A percentile compares a stretch with the other conserved stretches of the same genome.
phyloP scores from a whole-genome alignment of 176 grass and related monocot species.

The Lolium multiflorum region DNA sequence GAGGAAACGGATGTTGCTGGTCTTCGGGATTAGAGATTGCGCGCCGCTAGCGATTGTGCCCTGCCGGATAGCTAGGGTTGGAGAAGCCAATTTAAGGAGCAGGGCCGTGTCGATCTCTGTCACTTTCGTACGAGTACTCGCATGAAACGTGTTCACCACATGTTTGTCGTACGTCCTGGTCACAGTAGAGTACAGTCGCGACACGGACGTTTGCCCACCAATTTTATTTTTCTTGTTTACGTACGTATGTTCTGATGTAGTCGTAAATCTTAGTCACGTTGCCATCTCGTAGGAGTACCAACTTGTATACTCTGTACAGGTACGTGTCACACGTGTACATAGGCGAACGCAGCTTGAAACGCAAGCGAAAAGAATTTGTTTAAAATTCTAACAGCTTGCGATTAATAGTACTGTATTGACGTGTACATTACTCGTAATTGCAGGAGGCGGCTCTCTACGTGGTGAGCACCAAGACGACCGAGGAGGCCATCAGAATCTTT shows the following conservation, averaged over 20 bases:
- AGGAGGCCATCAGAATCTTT: slow-evolving; percentile 62
- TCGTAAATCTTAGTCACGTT: no score
- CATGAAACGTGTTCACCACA: background rate
- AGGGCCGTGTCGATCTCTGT: no score
- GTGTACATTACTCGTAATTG: background rate
- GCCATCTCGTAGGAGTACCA: no score
- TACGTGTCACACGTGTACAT: no score
- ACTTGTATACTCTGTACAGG: no score
- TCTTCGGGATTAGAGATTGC: no score
- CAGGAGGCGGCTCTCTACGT: slow-evolving; percentile 64
- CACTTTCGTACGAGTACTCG: background rate
- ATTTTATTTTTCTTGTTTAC: background rate
- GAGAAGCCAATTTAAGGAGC: no score
- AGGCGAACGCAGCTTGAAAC: no score
- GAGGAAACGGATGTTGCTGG: no score
- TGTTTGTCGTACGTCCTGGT: background rate
- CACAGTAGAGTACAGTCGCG: background rate
- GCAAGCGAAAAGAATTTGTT: no score
- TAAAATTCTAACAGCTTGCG: background rate
- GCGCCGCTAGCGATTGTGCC: no score
- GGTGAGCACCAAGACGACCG: slow-evolving; percentile 51
- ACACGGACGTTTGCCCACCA: background rate
- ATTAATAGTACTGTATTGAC: background rate
- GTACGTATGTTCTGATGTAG: background rate
- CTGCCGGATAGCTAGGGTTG: no score